Evolutionary conservation across 1,284 basidiomycete genomes (phyloP).

Genomic region (Limonomyces culmigenus): DNA sequence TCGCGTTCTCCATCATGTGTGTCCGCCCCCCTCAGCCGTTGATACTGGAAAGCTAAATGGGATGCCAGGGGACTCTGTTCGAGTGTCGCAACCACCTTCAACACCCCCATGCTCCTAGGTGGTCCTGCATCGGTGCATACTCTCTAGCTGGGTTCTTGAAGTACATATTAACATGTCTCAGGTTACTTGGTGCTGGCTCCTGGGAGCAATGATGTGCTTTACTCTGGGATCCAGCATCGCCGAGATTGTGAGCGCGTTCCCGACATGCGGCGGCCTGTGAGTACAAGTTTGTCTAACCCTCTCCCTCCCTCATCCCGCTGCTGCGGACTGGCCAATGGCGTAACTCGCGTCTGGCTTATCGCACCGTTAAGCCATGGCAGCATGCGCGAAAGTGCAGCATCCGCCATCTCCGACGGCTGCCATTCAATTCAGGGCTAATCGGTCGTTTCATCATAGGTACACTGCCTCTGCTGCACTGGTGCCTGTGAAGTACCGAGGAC

Average conservation of each 20-base stretch:
- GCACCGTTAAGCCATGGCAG: background rate
- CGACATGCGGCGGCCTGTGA: conserved; percentile 70
- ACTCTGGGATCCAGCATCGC: conserved; percentile 64
- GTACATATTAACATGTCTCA: conserved; percentile 9
- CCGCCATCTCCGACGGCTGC: background rate
- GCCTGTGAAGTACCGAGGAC: conserved; percentile 48
- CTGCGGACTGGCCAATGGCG: background rate
- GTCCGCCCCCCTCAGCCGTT: conserved; percentile 12
- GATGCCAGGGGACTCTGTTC: conserved; percentile 49
- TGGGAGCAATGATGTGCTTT: conserved; percentile 63
- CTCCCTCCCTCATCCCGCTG: background rate
- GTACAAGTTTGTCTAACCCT: conserved; percentile 9
- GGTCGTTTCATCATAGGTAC: conserved; percentile 23
- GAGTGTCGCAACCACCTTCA: conserved; percentile 68
- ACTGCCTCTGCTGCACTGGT: conserved; percentile 65
- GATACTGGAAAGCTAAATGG: background rate
- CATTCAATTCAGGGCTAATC: conserved; percentile 2
- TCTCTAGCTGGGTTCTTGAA: background rate
- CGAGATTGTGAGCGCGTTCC: conserved; percentile 67
- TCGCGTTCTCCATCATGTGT: conserved; percentile 71
- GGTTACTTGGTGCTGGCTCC: conserved; percentile 72
- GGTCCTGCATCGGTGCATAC: conserved; percentile 56
- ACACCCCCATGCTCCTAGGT: conserved; percentile 59
- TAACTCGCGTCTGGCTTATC: background rate
- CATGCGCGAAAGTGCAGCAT: background rate